phyloP scores from a whole-genome alignment of 2,329 filamentous ascomycete species.

The Microdochium paspali region DNA sequence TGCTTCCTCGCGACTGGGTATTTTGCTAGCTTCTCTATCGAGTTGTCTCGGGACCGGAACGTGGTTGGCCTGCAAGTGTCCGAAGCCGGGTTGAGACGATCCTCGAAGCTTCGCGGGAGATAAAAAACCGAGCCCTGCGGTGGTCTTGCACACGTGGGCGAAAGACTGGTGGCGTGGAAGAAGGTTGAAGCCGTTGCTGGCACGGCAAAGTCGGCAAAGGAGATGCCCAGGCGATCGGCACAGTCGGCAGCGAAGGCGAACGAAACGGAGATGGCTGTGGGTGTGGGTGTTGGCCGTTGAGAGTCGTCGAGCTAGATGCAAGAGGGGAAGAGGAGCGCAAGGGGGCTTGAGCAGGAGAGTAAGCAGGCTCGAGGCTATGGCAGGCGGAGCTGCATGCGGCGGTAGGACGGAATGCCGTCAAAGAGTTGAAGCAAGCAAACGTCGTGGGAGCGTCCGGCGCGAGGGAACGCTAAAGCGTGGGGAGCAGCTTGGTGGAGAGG shows the following conservation, averaged over 20 bases:
- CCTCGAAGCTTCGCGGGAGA: too few species aligned
- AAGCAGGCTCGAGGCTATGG: too few species aligned
- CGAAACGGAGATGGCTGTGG: neutral
- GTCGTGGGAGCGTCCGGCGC: neutral
- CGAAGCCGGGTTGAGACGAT: neutral
- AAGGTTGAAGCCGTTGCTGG: neutral
- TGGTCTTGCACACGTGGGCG: neutral
- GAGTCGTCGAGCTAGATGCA: too few species aligned
- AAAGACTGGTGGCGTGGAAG: neutral
- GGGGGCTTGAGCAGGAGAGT: too few species aligned
- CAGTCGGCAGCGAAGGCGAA: neutral
- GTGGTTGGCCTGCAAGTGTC: neutral
- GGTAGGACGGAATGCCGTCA: too few species aligned
- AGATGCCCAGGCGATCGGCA: neutral
- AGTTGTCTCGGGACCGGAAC: neutral
- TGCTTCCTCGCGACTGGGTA: neutral
- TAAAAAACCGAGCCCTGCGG: too few species aligned
- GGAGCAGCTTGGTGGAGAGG: neutral
- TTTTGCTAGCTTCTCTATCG: neutral
- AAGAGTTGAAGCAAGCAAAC: too few species aligned
- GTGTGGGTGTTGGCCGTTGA: neutral
- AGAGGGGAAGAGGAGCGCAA: too few species aligned
- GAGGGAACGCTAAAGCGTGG: neutral
- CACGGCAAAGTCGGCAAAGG: neutral
- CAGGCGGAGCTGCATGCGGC: too few species aligned